These are phyloP conservation scores for Populus simonii DNA, from an alignment of 345 rosid genomes.

Conservation along the genomic window DNA sequence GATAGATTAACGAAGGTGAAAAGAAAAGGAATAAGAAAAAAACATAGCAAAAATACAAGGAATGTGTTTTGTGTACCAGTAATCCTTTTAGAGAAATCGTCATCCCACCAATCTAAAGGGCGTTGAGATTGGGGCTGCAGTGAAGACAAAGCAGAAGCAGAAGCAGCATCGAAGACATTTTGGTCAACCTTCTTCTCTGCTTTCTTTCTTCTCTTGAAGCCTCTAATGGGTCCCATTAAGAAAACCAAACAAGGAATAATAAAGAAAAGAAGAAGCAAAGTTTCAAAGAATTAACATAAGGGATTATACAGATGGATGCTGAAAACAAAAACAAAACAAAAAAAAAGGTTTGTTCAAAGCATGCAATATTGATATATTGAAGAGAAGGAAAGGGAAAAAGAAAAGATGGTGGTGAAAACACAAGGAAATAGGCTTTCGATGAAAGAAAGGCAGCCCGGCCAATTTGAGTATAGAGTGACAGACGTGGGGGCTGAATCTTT, in stretches of 20 bases:
- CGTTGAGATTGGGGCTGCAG: conserved; percentile 30
- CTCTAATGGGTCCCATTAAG: conserved; percentile 25
- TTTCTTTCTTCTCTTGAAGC: conserved; percentile 26
- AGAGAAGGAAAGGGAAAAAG: not conserved
- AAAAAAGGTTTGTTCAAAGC: not conserved
- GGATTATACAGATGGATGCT: not conserved
- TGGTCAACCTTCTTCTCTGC: conserved; percentile 70
- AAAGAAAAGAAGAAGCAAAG: not conserved
- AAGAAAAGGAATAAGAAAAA: conserved; percentile 10
- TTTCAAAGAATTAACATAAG: not conserved
- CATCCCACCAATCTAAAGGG: conserved; percentile 73
- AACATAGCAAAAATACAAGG: not conserved
- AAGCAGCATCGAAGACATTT: conserved; percentile 41
- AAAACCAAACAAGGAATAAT: not conserved
- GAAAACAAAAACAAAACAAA: not conserved
- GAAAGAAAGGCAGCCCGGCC: not conserved
- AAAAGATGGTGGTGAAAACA: not conserved
- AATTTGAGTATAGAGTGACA: no score
- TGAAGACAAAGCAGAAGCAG: conserved; percentile 20
- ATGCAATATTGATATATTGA: not conserved
- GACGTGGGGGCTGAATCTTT: not conserved
- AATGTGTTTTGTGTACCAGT: conserved; percentile 42
- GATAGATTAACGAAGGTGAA: not conserved
- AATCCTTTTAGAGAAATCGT: conserved; percentile 63
- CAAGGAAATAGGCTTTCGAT: not conserved